A percentile compares a stretch with the other conserved stretches of the same genome.
These are phyloP conservation scores for Aspergillus phoenicis DNA, from an alignment of 2,329 filamentous ascomycete species.

Conservation along the genomic window DNA sequence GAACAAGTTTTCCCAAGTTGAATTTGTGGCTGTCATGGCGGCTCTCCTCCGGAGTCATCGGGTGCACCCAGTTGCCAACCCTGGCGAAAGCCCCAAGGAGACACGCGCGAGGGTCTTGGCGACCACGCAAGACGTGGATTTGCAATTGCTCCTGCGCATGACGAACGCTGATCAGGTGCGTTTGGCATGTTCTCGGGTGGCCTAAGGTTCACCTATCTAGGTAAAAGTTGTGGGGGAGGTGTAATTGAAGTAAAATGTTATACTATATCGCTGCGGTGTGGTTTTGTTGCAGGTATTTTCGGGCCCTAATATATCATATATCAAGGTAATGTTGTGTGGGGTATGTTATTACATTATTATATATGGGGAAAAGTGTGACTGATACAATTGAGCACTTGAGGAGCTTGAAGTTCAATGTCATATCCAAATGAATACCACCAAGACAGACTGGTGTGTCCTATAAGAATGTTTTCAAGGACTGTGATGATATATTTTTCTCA, in stretches of 20 bases:
- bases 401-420: no score
- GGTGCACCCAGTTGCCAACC: not conserved
- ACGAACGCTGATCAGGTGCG: constrained; percentile 3
- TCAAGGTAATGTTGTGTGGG: no score
- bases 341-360: no score
- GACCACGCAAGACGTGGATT: constrained; percentile 2
- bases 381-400: no score
- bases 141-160: constrained; percentile 6
- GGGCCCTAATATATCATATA: no score
- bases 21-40: constrained; percentile 10
- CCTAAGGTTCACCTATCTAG: not conserved
- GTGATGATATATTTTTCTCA: no score
- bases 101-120: not conserved
- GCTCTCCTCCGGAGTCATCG: constrained; percentile 5
- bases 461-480: no score
- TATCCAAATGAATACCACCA: no score
- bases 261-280: no score
- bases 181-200: not conserved
- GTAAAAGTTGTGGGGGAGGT: not conserved
- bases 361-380: no score
- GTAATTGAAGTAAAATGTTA: not conserved
- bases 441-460: no score
- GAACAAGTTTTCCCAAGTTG: constrained; percentile 9
- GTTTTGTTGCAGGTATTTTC: not conserved
- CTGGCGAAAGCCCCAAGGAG: not conserved